These are phyloP conservation scores for Scedosporium dehoogii DNA, from an alignment of 2,329 filamentous ascomycete species.

Conservation along the genomic window DNA sequence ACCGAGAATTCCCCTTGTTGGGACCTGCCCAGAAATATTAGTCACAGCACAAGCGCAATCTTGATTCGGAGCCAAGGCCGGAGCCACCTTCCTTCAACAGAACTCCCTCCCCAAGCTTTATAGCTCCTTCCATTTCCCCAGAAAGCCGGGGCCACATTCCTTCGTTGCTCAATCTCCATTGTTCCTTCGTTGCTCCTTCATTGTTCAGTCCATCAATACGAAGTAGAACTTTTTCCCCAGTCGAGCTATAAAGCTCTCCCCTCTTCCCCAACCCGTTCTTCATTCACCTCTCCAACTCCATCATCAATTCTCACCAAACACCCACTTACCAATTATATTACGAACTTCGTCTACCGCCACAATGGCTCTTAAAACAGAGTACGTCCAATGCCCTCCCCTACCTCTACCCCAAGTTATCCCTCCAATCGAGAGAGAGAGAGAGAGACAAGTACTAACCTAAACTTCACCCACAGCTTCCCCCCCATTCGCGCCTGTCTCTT, in stretches of 20 bases:
- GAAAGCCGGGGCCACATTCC: not conserved
- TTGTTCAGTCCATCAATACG: too few relatives aligned
- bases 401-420: not conserved
- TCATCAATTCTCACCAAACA: not conserved
- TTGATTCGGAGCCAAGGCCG: too few relatives aligned
- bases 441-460: constrained; percentile 9
- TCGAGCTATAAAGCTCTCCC: too few relatives aligned
- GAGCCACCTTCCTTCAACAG: too few relatives aligned
- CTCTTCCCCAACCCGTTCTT: too few relatives aligned
- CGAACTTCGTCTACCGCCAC: not conserved
- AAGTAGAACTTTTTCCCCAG: too few relatives aligned
- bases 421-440: constrained; percentile 5
- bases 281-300: not conserved
- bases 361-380: constrained; percentile 5
- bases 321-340: not conserved
- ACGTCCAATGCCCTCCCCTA: not conserved
- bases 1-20: too few relatives aligned
- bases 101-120: too few relatives aligned
- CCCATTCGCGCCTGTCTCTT: constrained; percentile 87
- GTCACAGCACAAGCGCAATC: too few relatives aligned
- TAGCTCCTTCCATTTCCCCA: not conserved
- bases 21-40: too few relatives aligned
- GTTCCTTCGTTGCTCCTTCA: too few relatives aligned
- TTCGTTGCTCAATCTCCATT: too few relatives aligned
- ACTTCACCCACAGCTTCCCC: constrained; percentile 51